phyloP scores from a whole-genome alignment of 2,329 filamentous ascomycete species.

The Colletotrichum tofieldiae region DNA sequence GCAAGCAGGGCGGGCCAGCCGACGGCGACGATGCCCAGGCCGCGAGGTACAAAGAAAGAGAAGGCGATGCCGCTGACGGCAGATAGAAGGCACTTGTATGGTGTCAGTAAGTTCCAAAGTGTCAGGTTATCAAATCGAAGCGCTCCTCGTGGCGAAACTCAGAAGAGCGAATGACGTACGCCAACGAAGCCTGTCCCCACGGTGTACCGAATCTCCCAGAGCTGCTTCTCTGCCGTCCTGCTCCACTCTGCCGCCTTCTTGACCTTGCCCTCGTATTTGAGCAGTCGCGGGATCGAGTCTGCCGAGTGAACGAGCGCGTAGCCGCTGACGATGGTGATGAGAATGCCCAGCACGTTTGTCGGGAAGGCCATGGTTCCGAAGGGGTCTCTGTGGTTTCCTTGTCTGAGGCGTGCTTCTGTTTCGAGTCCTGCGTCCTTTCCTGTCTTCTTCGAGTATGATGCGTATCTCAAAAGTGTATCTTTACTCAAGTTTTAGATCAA shows the following conservation, averaged over 20 bases:
- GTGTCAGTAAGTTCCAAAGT: neutral
- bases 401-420: no score
- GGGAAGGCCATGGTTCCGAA: constrained; percentile 41
- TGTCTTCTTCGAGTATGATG: neutral
- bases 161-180: constrained; percentile 37
- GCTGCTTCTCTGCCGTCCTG: constrained; percentile 46
- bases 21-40: constrained; percentile 33
- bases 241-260: constrained; percentile 52
- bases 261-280: constrained; percentile 49
- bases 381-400: neutral
- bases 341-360: constrained; percentile 35
- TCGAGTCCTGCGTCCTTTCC: neutral
- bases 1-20: constrained; percentile 46
- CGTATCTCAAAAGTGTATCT: no score
- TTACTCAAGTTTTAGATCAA: neutral
- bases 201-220: constrained; percentile 50
- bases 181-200: constrained; percentile 49
- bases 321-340: constrained; percentile 45
- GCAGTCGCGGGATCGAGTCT: constrained; percentile 49
- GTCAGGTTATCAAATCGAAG: neutral
- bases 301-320: constrained; percentile 46
- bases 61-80: constrained; percentile 43
- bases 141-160: neutral
- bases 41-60: constrained; percentile 37
- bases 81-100: constrained; percentile 43